These are phyloP conservation scores for Adiantum capillusveneris DNA, from an alignment of 75 land plant genomes.

Conservation along the genomic window DNA sequence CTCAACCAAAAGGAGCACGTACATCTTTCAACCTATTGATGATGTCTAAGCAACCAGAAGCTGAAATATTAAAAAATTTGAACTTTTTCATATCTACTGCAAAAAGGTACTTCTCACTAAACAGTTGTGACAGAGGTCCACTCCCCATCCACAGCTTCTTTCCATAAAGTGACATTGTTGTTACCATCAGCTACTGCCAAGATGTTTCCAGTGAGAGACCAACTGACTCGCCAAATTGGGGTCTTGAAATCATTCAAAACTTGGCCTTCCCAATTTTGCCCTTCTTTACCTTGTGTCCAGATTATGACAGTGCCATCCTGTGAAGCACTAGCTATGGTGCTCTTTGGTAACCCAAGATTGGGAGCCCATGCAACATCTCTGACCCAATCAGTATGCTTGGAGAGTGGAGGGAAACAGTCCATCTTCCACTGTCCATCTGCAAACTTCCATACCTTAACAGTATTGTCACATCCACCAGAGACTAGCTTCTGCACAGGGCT, in stretches of 20 bases:
- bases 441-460: constrained; percentile 60
- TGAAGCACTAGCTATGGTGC: constrained; percentile 68
- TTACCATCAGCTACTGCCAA: constrained; percentile 56
- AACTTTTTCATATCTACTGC: too few species aligned
- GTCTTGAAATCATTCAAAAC: constrained; percentile 46
- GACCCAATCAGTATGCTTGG: constrained; percentile 61
- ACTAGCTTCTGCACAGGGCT: constrained; percentile 52
- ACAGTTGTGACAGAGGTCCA: constrained; percentile 61
- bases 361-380: constrained; percentile 77
- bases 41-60: too few species aligned
- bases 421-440: constrained; percentile 46
- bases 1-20: too few species aligned
- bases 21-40: too few species aligned
- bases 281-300: constrained; percentile 59
- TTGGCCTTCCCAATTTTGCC: constrained; percentile 52
- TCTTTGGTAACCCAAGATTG: constrained; percentile 50
- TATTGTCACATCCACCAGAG: constrained; percentile 62
- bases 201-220: constrained; percentile 62
- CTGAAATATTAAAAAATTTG: too few species aligned
- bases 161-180: constrained; percentile 63
- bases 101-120: constrained; percentile 9
- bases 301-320: constrained; percentile 71
- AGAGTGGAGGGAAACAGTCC: constrained; percentile 55
- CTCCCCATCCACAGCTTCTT: constrained; percentile 62
- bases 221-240: constrained; percentile 57